Evolutionary conservation across 768 basidiomycete species (phyloP).

Genomic region (Gelatoporia subvermispora): DNA sequence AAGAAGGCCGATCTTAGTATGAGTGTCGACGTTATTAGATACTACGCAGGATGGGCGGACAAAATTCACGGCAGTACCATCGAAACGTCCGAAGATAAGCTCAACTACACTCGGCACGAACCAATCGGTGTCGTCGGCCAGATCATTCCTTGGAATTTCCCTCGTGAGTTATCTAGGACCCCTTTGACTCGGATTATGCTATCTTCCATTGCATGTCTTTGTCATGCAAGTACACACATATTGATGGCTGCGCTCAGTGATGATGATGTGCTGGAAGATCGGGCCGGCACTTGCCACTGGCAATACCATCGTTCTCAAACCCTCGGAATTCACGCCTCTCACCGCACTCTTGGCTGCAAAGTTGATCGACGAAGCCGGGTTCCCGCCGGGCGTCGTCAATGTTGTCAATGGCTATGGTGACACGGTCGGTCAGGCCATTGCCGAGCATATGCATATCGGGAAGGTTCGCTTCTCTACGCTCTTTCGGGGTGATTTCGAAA

Average conservation of each 20-base stretch:
- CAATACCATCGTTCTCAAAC: constrained; percentile 58
- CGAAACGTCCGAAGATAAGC: constrained; percentile 48
- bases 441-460: constrained; percentile 50
- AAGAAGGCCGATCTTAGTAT: constrained; percentile 28
- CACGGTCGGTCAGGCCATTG: constrained; percentile 53
- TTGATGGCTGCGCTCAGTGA: constrained; percentile 22
- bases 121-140: constrained; percentile 52
- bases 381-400: constrained; percentile 63
- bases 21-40: constrained; percentile 48
- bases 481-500: no score
- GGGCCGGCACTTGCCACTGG: constrained; percentile 63
- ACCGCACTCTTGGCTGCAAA: constrained; percentile 43
- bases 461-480: constrained; percentile 32
- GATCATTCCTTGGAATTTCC: constrained; percentile 71
- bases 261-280: constrained; percentile 58
- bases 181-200: not conserved
- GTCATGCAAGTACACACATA: not conserved
- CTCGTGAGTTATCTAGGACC: constrained; percentile 27
- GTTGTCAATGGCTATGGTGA: constrained; percentile 51
- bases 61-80: constrained; percentile 75
- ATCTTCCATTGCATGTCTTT: not conserved
- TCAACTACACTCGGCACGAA: constrained; percentile 58
- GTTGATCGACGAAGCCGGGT: constrained; percentile 51
- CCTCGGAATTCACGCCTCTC: constrained; percentile 61
- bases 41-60: constrained; percentile 91